phyloP scores from a whole-genome alignment of 306 rosid species.

The Gillenia trifoliata region DNA sequence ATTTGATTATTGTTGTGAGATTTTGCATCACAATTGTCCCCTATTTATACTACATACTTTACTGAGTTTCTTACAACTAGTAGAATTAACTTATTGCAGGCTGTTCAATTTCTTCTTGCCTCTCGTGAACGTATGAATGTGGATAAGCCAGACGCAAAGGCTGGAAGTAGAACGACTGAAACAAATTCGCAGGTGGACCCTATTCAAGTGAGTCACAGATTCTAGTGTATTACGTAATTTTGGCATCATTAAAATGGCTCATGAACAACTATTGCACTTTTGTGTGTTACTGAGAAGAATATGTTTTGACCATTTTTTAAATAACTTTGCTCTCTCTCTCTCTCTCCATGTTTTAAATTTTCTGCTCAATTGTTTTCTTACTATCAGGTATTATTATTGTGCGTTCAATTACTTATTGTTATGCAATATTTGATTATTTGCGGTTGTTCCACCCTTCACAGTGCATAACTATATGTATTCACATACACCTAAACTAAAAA shows the following conservation, averaged over 20 bases:
- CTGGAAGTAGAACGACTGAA: slow-evolving; percentile 34
- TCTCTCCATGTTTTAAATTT: background rate
- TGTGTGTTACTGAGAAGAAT: too few species aligned
- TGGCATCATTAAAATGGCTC: background rate
- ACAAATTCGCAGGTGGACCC: slow-evolving; percentile 54
- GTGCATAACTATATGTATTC: too few species aligned
- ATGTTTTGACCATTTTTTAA: too few species aligned
- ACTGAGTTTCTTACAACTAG: slow-evolving; percentile 4
- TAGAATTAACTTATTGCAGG: slow-evolving; percentile 39
- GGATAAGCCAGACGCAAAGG: slow-evolving; percentile 23
- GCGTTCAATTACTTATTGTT: background rate
- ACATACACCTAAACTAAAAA: too few species aligned
- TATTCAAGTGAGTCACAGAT: slow-evolving; percentile 55
- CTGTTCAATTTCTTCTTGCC: slow-evolving; percentile 66
- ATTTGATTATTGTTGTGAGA: too few species aligned
- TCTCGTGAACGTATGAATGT: slow-evolving; percentile 44
- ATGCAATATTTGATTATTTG: slow-evolving; percentile 4
- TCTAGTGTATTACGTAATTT: slow-evolving; percentile 14
- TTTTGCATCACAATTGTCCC: too few species aligned
- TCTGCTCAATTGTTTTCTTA: background rate
- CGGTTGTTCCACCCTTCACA: background rate
- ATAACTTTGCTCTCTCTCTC: too few species aligned
- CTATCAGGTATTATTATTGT: background rate
- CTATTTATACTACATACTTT: background rate
- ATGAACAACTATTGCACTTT: background rate